phyloP scores from a whole-genome alignment of 2,329 filamentous ascomycete species.

The Colletotrichum siamense region DNA sequence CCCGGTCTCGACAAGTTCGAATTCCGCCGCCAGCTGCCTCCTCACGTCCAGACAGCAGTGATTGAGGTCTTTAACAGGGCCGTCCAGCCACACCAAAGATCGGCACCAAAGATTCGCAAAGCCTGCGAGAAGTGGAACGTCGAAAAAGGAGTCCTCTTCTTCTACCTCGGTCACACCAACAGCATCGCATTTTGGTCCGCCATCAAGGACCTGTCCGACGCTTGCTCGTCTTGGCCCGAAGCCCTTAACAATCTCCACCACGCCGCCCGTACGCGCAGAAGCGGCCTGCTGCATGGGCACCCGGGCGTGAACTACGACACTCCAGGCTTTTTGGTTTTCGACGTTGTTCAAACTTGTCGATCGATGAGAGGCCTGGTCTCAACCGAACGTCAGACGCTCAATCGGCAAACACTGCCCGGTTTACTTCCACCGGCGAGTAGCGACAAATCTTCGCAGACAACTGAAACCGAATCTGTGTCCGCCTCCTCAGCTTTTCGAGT shows the following conservation, averaged over 20 bases:
- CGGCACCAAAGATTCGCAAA: neutral
- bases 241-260: neutral
- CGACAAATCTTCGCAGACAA: neutral
- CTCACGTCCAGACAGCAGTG: neutral
- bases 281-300: neutral
- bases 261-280: neutral
- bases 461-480: neutral
- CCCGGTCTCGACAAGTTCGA: neutral
- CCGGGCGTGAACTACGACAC: neutral
- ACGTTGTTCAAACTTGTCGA: neutral
- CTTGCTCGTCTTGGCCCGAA: neutral
- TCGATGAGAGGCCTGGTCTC: neutral
- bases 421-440: neutral
- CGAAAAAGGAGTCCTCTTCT: neutral
- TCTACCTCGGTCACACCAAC: neutral
- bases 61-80: neutral
- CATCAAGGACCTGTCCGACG: neutral
- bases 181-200: neutral
- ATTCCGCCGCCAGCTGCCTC: neutral
- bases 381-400: neutral
- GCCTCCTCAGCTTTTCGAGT: neutral
- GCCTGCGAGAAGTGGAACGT: neutral
- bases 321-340: neutral
- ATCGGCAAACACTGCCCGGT: neutral
- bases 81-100: neutral